Base-by-base conservation (phyloP, 306 rosid genomes). In the Dryas alaskensis region DNA sequence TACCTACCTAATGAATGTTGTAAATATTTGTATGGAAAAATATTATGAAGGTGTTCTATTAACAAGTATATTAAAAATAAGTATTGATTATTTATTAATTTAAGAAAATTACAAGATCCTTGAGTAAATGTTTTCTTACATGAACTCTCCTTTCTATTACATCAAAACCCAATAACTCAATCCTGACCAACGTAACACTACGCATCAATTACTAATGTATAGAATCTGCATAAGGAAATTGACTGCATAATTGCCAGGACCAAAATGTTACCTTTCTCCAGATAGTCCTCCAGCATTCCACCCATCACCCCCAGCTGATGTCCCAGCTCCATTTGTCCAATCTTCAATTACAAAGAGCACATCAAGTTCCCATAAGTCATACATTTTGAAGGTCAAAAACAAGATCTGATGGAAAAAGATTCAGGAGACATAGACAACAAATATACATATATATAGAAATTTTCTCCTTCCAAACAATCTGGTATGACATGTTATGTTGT, bases 281-380 rank as follows among this genome's bases (percentile, higher is more conserved):
- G 92, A 78, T 7, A 60, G 42, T 50, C 84, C 91, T 49, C 84
- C 92, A 73, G 83, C 54, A 79, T 84, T 81, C 96, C 96, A 88
- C 49, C 83, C 87, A 17, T 81, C 85, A 77, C 86, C 81, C 2
- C 80, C 91, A 1, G 86, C 74, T 19, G 96, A 93, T 2, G 92
- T 71, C 77, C 92, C 97, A 3, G 75, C 83, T 73, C 88, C 94
- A 77, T 71, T 76, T 76, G 78, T 70, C 97, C 97, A 91, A 88
- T 89, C 97, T 94, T 79, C 70, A 63, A 51, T 71, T 25, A 71
- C 46, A 78, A 51, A 25, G 77, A 86, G 65, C 57, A 39, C 19
- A 43, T 68, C 65, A 87, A 52, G 2, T 43, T 60, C 57, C 7
- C 43, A 43, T 5, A 68, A 69, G 48, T 55, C 58, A 60, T 11